phyloP scores from a whole-genome alignment of 2,329 filamentous ascomycete genomes.

The Pochonia chlamydosporia region DNA sequence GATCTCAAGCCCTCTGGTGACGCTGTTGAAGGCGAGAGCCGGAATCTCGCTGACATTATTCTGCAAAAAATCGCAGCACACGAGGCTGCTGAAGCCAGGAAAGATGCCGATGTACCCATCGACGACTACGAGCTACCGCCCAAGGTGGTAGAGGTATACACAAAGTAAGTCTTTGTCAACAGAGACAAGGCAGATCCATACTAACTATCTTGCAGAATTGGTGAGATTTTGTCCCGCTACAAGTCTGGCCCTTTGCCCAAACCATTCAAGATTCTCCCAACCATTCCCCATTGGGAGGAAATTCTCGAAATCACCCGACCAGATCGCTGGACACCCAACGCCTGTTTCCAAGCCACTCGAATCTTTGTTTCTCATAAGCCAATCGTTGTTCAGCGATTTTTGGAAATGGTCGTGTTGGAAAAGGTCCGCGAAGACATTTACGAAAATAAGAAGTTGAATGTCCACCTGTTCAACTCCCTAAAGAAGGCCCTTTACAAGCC shows the following conservation, averaged over 20 bases:
- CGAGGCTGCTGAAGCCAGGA: conserved; percentile 59
- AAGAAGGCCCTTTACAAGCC: conserved; percentile 94
- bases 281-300: conserved; percentile 84
- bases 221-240: conserved; percentile 82
- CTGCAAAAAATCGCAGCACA: conserved; percentile 89
- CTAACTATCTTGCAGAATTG: conserved; percentile 51
- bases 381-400: conserved; percentile 72
- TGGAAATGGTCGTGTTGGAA: conserved; percentile 81
- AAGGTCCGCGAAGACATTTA: conserved; percentile 90
- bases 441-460: conserved; percentile 90
- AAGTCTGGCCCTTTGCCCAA: conserved; percentile 96
- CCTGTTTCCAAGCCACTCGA: conserved; percentile 81
- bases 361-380: conserved; percentile 88
- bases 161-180: conserved; percentile 53
- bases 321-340: conserved; percentile 66
- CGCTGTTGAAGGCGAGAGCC: conserved; percentile 44
- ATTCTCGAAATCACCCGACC: conserved; percentile 81
- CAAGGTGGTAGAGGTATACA: conserved; percentile 91
- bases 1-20: conserved; percentile 40
- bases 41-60: conserved; percentile 89
- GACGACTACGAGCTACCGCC: conserved; percentile 82
- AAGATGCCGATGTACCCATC: conserved; percentile 51
- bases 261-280: conserved; percentile 94
- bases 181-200: neutral
- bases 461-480: conserved; percentile 87